phyloP scores from a whole-genome alignment of 2,329 filamentous ascomycete species.

The Pestalotiopsis sp. region DNA sequence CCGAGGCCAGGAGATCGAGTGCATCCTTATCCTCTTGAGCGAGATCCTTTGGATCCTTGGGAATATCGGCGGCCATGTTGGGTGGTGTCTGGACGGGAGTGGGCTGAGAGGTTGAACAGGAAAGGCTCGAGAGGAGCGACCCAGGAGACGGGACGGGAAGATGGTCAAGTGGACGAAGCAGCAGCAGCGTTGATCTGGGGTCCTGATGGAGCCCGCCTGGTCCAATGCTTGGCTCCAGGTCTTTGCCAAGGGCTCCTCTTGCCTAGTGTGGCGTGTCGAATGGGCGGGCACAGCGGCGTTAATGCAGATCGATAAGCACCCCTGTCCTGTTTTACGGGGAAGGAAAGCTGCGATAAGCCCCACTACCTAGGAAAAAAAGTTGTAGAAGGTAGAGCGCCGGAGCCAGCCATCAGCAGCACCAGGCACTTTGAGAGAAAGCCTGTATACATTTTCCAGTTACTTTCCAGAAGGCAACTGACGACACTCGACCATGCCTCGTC shows the following conservation, averaged over 20 bases:
- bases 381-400: constrained; percentile 10
- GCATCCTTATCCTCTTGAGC: constrained; percentile 67
- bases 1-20: constrained; percentile 78
- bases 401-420: not conserved
- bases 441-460: not conserved
- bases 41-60: constrained; percentile 39
- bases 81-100: not conserved
- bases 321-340: constrained; percentile 1
- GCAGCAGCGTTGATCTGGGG: not conserved
- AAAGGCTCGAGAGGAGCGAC: not conserved
- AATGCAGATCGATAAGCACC: constrained; percentile 10
- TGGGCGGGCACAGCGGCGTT: not conserved
- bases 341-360: constrained; percentile 9
- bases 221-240: not conserved
- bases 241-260: not conserved
- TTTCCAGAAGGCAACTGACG: not conserved
- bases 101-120: not conserved
- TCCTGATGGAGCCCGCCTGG: not conserved
- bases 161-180: not conserved
- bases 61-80: constrained; percentile 39
- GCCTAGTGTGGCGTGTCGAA: not conserved
- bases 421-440: not conserved
- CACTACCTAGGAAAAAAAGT: constrained; percentile 20
- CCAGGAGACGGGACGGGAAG: not conserved
- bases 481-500: constrained; percentile 59